These are phyloP conservation scores for Microdochium nivale DNA, from an alignment of 2,329 filamentous ascomycete species.

Conservation along the genomic window DNA sequence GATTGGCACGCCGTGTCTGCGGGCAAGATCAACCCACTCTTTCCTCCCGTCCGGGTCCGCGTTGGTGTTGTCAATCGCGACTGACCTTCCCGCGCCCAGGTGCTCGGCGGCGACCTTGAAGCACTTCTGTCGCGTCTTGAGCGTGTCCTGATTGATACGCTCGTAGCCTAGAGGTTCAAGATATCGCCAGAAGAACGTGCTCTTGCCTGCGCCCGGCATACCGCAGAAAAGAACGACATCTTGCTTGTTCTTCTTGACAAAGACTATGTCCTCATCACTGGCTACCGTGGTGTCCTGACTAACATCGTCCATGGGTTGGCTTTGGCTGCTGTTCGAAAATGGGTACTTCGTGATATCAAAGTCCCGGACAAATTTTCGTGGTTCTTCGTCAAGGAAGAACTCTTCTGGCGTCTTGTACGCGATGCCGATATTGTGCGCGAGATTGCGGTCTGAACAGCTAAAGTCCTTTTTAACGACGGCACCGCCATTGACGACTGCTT, in stretches of 20 bases:
- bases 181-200: constrained; percentile 75
- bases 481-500: constrained; percentile 28
- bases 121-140: constrained; percentile 66
- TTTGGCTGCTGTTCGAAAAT: constrained; percentile 17
- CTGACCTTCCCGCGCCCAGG: constrained; percentile 55
- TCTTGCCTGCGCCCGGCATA: constrained; percentile 84
- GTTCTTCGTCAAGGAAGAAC: constrained; percentile 66
- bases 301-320: constrained; percentile 4
- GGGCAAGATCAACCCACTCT: constrained; percentile 71
- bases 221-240: constrained; percentile 85
- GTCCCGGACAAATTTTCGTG: constrained; percentile 55
- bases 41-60: constrained; percentile 67
- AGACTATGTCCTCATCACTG: constrained; percentile 26
- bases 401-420: constrained; percentile 83
- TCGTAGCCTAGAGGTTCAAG: constrained; percentile 72
- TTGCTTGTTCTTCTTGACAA: constrained; percentile 52
- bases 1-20: constrained; percentile 62
- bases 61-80: constrained; percentile 94
- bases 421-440: constrained; percentile 79
- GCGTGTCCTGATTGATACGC: constrained; percentile 81
- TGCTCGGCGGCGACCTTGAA: constrained; percentile 63
- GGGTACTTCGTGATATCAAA: constrained; percentile 62
- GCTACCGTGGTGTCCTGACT: constrained; percentile 8
- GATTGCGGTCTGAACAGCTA: constrained; percentile 63
- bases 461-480: constrained; percentile 56